Evolutionary conservation across 805 yeast species (phyloP).

Genomic region (Saccharomyces eubayanus): DNA sequence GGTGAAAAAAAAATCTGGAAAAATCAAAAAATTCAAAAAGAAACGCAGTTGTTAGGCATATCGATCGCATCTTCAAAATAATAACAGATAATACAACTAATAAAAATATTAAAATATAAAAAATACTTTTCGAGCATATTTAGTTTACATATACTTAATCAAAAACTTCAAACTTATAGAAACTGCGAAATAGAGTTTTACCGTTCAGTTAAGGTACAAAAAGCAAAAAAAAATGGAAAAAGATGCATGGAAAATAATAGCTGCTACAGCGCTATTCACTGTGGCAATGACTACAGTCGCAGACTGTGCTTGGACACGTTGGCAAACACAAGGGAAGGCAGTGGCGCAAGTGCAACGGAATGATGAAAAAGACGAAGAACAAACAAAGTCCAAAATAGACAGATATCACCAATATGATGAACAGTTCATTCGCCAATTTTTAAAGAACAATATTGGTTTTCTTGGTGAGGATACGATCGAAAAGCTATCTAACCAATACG

Average conservation of each 20-base stretch:
- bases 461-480: constrained; percentile 78
- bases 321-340: constrained; percentile 4
- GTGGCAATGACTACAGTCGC: constrained; percentile 26
- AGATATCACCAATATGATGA: constrained; percentile 38
- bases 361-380: background rate
- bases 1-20: background rate
- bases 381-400: background rate
- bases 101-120: background rate
- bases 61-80: background rate
- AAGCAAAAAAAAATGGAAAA: constrained; percentile 1
- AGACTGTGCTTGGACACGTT: constrained; percentile 24
- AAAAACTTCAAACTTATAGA: background rate
- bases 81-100: background rate
- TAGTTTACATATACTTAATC: background rate
- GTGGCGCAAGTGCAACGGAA: background rate
- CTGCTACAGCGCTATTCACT: constrained; percentile 29
- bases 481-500: constrained; percentile 58
- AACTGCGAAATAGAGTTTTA: background rate
- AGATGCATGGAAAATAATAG: constrained; percentile 23
- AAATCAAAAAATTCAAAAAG: background rate
- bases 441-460: constrained; percentile 90
- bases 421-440: constrained; percentile 77
- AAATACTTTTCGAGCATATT: background rate
- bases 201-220: background rate
- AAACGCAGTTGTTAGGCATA: background rate